These are phyloP conservation scores for Colletotrichum tanaceti DNA, from an alignment of 2,329 filamentous ascomycete genomes.

Conservation along the genomic window DNA sequence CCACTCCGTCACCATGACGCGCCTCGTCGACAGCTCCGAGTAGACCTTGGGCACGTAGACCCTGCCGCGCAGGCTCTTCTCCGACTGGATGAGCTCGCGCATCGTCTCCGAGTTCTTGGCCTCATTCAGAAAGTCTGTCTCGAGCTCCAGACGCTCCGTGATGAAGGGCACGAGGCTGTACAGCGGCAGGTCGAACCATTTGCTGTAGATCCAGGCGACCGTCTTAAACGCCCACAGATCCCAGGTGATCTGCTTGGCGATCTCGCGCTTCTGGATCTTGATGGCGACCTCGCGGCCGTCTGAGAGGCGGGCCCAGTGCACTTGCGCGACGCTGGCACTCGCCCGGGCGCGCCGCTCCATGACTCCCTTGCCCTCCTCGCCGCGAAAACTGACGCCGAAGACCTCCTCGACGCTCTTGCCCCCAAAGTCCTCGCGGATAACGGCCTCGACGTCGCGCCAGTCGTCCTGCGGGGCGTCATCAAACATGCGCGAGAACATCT, in stretches of 20 bases:
- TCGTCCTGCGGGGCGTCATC: conserved; percentile 95
- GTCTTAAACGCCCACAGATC: conserved; percentile 97
- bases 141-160: conserved; percentile 87
- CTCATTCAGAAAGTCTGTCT: conserved; percentile 95
- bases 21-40: conserved; percentile 80
- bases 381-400: conserved; percentile 86
- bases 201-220: conserved; percentile 84
- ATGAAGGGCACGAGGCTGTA: conserved; percentile 94
- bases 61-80: conserved; percentile 79
- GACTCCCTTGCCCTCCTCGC: conserved; percentile 74
- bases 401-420: conserved; percentile 86
- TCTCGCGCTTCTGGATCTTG: conserved; percentile 97
- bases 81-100: conserved; percentile 78
- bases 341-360: conserved; percentile 73
- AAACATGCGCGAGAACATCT: conserved; percentile 97
- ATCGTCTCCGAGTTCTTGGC: conserved; percentile 89
- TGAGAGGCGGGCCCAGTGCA: conserved; percentile 88
- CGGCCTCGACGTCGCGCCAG: conserved; percentile 86
- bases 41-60: conserved; percentile 93
- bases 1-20: conserved; percentile 96
- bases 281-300: conserved; percentile 94
- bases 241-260: conserved; percentile 89
- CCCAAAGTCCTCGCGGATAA: conserved; percentile 91
- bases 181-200: conserved; percentile 91
- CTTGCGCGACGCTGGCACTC: conserved; percentile 93